These are phyloP conservation scores for Leptoxyphium fumago DNA, from an alignment of 2,329 filamentous ascomycete genomes.

Conservation along the genomic window DNA sequence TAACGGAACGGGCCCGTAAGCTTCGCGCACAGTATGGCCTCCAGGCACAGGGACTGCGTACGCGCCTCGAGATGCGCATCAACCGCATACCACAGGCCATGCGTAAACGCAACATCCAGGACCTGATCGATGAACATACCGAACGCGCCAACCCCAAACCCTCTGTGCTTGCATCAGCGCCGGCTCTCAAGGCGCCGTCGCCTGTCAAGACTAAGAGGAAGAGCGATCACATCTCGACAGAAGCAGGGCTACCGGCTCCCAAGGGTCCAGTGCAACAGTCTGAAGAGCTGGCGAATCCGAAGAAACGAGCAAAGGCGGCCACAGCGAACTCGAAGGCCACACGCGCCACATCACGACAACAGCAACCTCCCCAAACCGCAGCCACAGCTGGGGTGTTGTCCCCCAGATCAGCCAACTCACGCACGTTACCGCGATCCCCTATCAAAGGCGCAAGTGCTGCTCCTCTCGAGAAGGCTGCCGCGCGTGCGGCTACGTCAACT, in stretches of 20 bases:
- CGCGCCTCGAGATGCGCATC: slow-evolving; percentile 81
- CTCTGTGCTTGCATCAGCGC: slow-evolving; percentile 2
- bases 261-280: neutral
- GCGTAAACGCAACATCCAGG: slow-evolving; percentile 67
- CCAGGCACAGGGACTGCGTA: slow-evolving; percentile 70
- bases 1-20: slow-evolving; percentile 75
- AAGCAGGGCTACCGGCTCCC: neutral
- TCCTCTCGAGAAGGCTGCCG: slow-evolving; percentile 44
- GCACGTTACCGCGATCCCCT: slow-evolving; percentile 46
- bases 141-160: slow-evolving; percentile 12
- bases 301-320: slow-evolving; percentile 44
- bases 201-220: slow-evolving; percentile 14
- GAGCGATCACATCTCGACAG: slow-evolving; percentile 1
- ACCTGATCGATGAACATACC: slow-evolving; percentile 48
- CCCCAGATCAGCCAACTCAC: slow-evolving; percentile 68
- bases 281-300: slow-evolving; percentile 46
- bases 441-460: slow-evolving; percentile 19
- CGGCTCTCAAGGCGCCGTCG: slow-evolving; percentile 5
- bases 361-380: slow-evolving; percentile 15
- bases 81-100: slow-evolving; percentile 76
- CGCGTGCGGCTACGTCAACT: slow-evolving; percentile 42
- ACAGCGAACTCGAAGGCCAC: slow-evolving; percentile 19
- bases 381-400: slow-evolving; percentile 48
- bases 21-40: slow-evolving; percentile 78
- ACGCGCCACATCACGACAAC: slow-evolving; percentile 20